Conservation (phyloP, 495 filamentous ascomycete genomes). For the Ascodesmis nigricans region DNA sequence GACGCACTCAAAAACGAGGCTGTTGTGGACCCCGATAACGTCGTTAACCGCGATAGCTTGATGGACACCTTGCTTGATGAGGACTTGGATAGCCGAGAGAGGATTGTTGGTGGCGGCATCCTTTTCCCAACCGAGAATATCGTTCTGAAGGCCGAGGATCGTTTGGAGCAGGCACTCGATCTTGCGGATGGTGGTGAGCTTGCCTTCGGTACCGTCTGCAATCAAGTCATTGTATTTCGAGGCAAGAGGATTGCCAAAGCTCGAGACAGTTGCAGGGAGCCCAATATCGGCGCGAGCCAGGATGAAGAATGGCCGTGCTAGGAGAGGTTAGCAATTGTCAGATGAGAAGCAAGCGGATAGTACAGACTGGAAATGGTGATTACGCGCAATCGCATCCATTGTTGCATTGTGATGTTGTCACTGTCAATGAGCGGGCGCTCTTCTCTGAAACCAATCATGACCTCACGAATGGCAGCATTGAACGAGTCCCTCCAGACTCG, state of each 20-base stretch:
- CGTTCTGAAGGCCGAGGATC: constrained; percentile 20
- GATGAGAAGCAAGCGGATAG: not conserved
- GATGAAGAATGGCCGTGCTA: constrained; percentile 21
- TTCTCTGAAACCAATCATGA: constrained; percentile 11
- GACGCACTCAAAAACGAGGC: constrained; percentile 10
- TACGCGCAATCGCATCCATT: constrained; percentile 20
- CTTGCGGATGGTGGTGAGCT: constrained; percentile 11
- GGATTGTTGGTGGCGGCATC: constrained; percentile 9
- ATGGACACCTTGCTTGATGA: constrained; percentile 8
- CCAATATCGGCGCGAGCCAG: constrained; percentile 17
- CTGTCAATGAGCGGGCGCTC: constrained; percentile 15
- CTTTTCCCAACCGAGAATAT: constrained; percentile 22
- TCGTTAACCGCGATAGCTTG: constrained; percentile 7
- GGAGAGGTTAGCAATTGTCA: not conserved
- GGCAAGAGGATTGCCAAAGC: constrained; percentile 14
- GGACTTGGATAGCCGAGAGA: constrained; percentile 18
- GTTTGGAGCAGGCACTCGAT: constrained; percentile 17
- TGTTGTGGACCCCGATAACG: constrained; percentile 16
- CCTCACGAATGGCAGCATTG: constrained; percentile 12
- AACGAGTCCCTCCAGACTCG: constrained; percentile 9
- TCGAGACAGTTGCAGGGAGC: constrained; percentile 10
- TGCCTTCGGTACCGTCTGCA: not conserved
- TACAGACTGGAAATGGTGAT: constrained; percentile 20
- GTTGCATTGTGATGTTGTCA: constrained; percentile 9
- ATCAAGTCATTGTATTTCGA: constrained; percentile 5